Base-by-base conservation (phyloP, 305 asterid species). In the Rubia tinctorum region DNA sequence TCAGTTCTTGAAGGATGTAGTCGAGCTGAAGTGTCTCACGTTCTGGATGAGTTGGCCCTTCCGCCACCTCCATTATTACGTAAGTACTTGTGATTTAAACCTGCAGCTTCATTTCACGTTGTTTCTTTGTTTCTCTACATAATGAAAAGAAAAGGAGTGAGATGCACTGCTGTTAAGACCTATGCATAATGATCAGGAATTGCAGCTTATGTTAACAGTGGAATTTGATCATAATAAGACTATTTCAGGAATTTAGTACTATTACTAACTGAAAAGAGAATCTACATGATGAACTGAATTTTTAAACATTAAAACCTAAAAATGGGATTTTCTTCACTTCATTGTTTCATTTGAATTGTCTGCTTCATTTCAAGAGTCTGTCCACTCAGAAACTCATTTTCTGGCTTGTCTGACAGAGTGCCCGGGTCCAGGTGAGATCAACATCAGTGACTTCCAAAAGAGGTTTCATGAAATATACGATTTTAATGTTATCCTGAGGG, bases 1-100 rank as follows among this genome's bases (percentile, higher is more conserved):
- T 80, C 81, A 43, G 75, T 77, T 66, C 25, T 27, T 4, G 77
- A 69, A 74, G 70, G 72, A 78, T 71, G 49, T 59, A 34, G 74
- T 78, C 76, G 66, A 72, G 61, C 73, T 55, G 78, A 73, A 78
- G 79, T 76, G 71, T 69, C 45, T 76, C 56, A 69, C 63, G 43
- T 71, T 65, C 73, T 68, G 69, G 77, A 82, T 74, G 79, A 59
- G 73, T 75, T 80, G 66, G 65, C 76, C 69, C 81, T 87, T 78
- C 93, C 91, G 42, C 83, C 88, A 23, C 85, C 81, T 37, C 95
- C 92, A 60, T 71, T 82, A 69, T 73, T 80, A 70, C 87, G 97
- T 91, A 66, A 84, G 87, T 77, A 51, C 69, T 73, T 40, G 30
- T 62, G 37, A 39, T 40, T 53, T 71, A 49, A 27, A 68, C 40